Percentiles rank a stretch among this genome's conserved stretches.
Conservation (phyloP, 345 rosid species). For the Hypericum androsaemum region DNA sequence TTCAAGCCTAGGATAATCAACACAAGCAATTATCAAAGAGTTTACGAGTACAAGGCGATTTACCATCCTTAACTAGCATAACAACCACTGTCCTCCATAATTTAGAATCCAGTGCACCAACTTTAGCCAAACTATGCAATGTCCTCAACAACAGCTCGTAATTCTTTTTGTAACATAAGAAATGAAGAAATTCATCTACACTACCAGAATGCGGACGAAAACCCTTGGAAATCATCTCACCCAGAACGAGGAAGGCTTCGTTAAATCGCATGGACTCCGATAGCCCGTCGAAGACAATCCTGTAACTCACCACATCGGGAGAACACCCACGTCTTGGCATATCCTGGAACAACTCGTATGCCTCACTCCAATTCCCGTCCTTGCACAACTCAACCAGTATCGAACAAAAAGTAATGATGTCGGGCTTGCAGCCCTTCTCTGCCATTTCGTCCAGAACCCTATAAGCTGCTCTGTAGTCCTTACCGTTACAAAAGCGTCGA, state of each 20-base stretch:
- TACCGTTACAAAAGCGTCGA: constrained; percentile 35
- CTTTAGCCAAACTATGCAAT: constrained; percentile 32
- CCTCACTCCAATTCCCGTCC: constrained; percentile 47
- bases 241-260: constrained; percentile 55
- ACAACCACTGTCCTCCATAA: constrained; percentile 35
- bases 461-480: constrained; percentile 46
- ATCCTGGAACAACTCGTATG: constrained; percentile 60
- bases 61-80: constrained; percentile 20
- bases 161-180: constrained; percentile 32
- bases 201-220: constrained; percentile 39
- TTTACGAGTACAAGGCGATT: neutral
- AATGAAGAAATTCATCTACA: constrained; percentile 27
- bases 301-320: constrained; percentile 64
- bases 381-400: constrained; percentile 50
- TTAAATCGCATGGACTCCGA: constrained; percentile 31
- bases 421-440: constrained; percentile 43
- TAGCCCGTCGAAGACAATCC: constrained; percentile 68
- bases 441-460: constrained; percentile 48
- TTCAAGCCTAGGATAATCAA: too few species aligned
- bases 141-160: constrained; percentile 29
- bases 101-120: constrained; percentile 26
- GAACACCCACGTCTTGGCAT: constrained; percentile 65
- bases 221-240: constrained; percentile 81
- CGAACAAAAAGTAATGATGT: constrained; percentile 54
- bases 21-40: constrained; percentile 20